Evolutionary conservation across 768 basidiomycete genomes (phyloP).

Genomic region (Suillus placidus): DNA sequence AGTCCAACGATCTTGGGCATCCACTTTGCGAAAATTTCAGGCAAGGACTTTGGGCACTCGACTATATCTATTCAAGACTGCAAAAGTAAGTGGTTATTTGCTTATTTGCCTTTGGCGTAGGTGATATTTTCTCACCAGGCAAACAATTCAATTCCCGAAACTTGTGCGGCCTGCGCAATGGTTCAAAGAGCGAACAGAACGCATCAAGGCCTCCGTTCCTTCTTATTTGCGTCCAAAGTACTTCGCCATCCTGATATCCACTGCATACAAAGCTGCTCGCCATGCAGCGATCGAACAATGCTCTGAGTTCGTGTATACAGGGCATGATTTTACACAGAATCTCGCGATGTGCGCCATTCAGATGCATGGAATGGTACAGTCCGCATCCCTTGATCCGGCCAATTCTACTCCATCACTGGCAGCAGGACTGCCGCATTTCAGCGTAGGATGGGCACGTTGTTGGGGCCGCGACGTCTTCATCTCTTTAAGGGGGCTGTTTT

Average conservation of each 20-base stretch:
- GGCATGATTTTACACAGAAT: slow-evolving; percentile 88
- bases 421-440: slow-evolving; percentile 94
- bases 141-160: slow-evolving; percentile 63
- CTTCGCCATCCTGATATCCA: slow-evolving; percentile 88
- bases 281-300: slow-evolving; percentile 81
- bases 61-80: slow-evolving; percentile 78
- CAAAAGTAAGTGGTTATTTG: slow-evolving; percentile 54
- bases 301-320: slow-evolving; percentile 82
- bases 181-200: slow-evolving; percentile 87
- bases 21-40: slow-evolving; percentile 86
- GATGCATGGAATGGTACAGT: slow-evolving; percentile 89
- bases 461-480: slow-evolving; percentile 98
- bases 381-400: slow-evolving; percentile 83
- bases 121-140: slow-evolving; percentile 42
- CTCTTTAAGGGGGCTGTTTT: slow-evolving; percentile 88
- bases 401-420: slow-evolving; percentile 80
- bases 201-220: slow-evolving; percentile 72
- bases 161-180: slow-evolving; percentile 75
- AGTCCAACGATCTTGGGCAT: slow-evolving; percentile 91
- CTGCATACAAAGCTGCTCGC: slow-evolving; percentile 91
- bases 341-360: slow-evolving; percentile 84
- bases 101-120: slow-evolving; percentile 14
- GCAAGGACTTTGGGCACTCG: slow-evolving; percentile 88
- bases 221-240: slow-evolving; percentile 94
- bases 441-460: slow-evolving; percentile 90